Evolutionary conservation across 192 early-diverging fungal species (phyloP).

Genomic region (Backusella westeae): DNA sequence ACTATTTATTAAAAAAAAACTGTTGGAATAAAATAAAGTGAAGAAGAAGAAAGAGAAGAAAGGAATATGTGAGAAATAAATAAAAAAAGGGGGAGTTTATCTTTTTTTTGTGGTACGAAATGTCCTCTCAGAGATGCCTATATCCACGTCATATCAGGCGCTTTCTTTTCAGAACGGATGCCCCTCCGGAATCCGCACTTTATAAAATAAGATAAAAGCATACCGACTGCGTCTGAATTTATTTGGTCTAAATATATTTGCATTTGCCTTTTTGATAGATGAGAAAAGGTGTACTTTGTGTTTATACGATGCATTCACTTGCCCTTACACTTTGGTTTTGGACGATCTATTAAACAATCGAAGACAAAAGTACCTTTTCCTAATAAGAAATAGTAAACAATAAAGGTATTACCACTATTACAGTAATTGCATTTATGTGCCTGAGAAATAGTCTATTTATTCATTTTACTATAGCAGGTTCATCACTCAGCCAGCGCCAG

Average conservation of each 20-base stretch:
- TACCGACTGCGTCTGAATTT: not conserved
- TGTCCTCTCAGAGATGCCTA: not conserved
- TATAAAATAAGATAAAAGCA: not conserved
- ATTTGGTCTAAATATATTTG: not conserved
- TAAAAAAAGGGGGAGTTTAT: constrained; percentile 5
- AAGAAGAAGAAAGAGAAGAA: not conserved
- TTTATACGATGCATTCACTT: not conserved
- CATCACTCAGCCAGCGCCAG: not conserved
- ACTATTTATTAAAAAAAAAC: not conserved
- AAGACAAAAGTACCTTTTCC: not conserved
- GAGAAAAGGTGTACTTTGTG: not conserved
- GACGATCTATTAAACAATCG: not conserved
- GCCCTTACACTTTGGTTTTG: not conserved
- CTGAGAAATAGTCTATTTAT: not conserved
- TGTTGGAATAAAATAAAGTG: not conserved
- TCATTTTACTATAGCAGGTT: not conserved
- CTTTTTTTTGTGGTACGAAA: not conserved
- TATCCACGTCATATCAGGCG: not conserved
- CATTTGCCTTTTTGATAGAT: not conserved
- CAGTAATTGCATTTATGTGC: not conserved
- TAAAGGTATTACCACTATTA: not conserved
- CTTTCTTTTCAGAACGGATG: constrained; percentile 3
- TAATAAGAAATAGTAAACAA: not conserved
- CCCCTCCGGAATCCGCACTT: not conserved
- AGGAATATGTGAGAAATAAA: not conserved